A percentile compares a stretch with the other conserved stretches of the same genome.
phyloP scores from a whole-genome alignment of 805 yeast genomes.

The Candida krabiensis region DNA sequence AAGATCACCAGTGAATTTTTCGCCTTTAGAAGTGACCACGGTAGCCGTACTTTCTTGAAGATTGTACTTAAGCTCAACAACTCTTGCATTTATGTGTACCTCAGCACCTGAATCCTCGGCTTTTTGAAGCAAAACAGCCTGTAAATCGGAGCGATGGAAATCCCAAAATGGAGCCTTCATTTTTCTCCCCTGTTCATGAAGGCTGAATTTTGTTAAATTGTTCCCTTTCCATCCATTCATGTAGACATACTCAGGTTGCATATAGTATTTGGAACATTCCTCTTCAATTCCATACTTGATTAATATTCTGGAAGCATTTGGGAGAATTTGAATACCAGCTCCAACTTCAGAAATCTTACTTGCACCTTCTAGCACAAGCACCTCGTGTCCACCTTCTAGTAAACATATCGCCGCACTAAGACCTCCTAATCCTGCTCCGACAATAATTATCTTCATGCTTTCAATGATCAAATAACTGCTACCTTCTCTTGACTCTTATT shows the following conservation, averaged over 20 bases:
- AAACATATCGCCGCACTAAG: slow-evolving; percentile 29
- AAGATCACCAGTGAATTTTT: slow-evolving; percentile 19
- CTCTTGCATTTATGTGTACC: slow-evolving; percentile 17
- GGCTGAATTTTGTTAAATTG: slow-evolving; percentile 18
- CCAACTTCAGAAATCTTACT: slow-evolving; percentile 19
- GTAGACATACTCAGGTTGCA: slow-evolving; percentile 19
- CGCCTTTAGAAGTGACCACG: slow-evolving; percentile 19
- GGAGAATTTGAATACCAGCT: slow-evolving; percentile 24
- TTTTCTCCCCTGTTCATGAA: slow-evolving; percentile 21
- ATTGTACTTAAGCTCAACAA: slow-evolving; percentile 24
- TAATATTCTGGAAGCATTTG: slow-evolving; percentile 28
- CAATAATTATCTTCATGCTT: slow-evolving; percentile 13
- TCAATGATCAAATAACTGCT: too few relatives aligned
- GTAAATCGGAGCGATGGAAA: slow-evolving; percentile 32
- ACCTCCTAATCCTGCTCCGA: slow-evolving; percentile 36
- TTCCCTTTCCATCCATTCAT: slow-evolving; percentile 24
- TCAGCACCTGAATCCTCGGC: slow-evolving; percentile 24
- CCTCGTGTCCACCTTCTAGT: slow-evolving; percentile 26
- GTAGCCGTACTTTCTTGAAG: slow-evolving; percentile 13
- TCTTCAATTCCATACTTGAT: slow-evolving; percentile 19
- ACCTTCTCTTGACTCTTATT: too few relatives aligned
- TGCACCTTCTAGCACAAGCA: slow-evolving; percentile 29
- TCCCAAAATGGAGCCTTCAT: slow-evolving; percentile 25
- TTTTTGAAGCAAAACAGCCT: slow-evolving; percentile 24
- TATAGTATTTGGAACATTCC: slow-evolving; percentile 11